phyloP scores from a whole-genome alignment of 768 basidiomycete species.

The Pisolithus albus region DNA sequence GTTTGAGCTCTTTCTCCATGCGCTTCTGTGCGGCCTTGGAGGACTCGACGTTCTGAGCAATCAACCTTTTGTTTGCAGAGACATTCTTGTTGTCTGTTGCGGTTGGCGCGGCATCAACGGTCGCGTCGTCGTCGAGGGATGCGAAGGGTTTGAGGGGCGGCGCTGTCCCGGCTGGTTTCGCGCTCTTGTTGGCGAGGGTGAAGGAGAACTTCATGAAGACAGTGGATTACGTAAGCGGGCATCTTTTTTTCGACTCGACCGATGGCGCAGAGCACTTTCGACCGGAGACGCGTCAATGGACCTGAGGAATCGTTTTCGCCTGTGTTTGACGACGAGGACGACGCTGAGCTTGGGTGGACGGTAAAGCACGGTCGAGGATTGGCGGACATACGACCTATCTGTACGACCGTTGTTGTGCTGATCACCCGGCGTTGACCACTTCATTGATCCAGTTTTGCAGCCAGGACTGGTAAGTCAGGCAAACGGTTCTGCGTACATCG shows the following conservation, averaged over 20 bases:
- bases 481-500: conserved; percentile 95
- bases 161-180: conserved; percentile 49
- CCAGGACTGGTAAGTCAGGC: conserved; percentile 89
- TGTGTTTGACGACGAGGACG: conserved; percentile 40
- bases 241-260: neutral
- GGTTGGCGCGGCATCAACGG: conserved; percentile 43
- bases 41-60: conserved; percentile 52
- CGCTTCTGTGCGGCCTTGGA: conserved; percentile 64
- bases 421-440: conserved; percentile 3
- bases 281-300: conserved; percentile 85
- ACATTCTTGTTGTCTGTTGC: conserved; percentile 36
- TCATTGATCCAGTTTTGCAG: conserved; percentile 59
- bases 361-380: conserved; percentile 46
- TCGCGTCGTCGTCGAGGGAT: conserved; percentile 58
- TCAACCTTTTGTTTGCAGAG: conserved; percentile 45
- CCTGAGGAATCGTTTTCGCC: conserved; percentile 79
- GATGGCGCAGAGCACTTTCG: conserved; percentile 57
- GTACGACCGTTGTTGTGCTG: conserved; percentile 39
- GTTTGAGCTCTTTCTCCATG: conserved; percentile 70
- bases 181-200: conserved; percentile 52
- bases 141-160: conserved; percentile 55
- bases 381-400: conserved; percentile 77
- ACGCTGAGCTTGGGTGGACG: conserved; percentile 10
- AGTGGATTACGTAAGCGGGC: conserved; percentile 15
- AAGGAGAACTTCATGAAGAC: conserved; percentile 81